phyloP scores from a whole-genome alignment of 345 rosid genomes.

The Angophora floribunda region DNA sequence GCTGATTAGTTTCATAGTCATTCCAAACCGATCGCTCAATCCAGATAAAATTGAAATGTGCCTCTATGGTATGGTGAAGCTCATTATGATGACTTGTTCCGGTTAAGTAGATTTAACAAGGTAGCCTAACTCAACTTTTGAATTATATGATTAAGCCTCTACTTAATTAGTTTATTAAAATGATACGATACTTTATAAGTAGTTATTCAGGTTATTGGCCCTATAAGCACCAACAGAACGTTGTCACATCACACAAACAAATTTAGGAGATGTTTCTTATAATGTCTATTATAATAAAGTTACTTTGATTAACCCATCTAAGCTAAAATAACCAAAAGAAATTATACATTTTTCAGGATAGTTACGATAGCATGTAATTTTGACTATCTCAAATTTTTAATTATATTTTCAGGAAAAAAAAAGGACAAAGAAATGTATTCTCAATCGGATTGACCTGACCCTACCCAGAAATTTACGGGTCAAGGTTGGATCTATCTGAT shows the following conservation, averaged over 20 bases:
- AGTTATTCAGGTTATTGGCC: background rate
- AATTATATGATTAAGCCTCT: background rate
- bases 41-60: no score
- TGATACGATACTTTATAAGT: background rate
- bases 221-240: background rate
- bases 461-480: background rate
- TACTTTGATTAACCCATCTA: background rate
- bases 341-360: no score
- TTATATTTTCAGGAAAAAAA: background rate
- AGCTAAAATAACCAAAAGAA: background rate
- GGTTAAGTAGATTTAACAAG: background rate
- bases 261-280: background rate
- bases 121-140: background rate
- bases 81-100: background rate
- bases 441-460: fast-evolving
- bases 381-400: background rate
- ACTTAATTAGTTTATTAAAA: background rate
- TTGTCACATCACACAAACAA: background rate
- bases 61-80: background rate
- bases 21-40: background rate
- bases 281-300: background rate
- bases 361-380: background rate
- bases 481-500: background rate
- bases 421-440: background rate
- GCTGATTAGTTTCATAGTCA: background rate